Evolutionary conservation across 805 yeast genomes (phyloP).

Genomic region (Candida patagonica): DNA sequence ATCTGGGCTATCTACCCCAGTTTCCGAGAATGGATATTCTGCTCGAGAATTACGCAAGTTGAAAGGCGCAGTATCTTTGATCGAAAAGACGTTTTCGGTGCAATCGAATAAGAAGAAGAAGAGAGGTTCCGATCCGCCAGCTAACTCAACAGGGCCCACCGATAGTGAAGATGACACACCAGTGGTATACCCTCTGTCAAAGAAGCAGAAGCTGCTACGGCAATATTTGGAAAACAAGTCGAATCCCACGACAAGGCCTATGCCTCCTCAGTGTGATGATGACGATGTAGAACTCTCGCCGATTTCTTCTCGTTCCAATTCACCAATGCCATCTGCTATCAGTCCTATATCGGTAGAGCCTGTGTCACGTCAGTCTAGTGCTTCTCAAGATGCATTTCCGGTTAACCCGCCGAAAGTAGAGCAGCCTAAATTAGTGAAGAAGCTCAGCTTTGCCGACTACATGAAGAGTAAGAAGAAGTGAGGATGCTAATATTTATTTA

Average conservation of each 20-base stretch:
- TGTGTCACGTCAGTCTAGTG: background rate
- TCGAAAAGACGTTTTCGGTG: conserved; percentile 15
- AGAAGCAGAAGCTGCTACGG: background rate
- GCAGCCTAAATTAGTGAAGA: conserved; percentile 38
- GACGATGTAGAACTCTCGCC: background rate
- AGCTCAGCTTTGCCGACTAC: conserved; percentile 67
- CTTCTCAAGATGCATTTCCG: background rate
- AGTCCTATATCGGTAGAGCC: conserved; percentile 2
- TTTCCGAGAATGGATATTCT: conserved; percentile 14
- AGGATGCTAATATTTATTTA: too few relatives aligned
- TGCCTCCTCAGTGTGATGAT: background rate
- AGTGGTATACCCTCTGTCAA: background rate
- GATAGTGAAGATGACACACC: background rate
- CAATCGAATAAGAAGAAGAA: conserved; percentile 3
- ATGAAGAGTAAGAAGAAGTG: conserved; percentile 39
- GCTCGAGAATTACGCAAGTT: conserved; percentile 23
- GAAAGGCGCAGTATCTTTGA: conserved; percentile 18
- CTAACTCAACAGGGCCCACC: background rate
- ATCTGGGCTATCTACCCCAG: conserved; percentile 6
- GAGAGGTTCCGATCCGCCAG: background rate
- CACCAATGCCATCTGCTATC: conserved; percentile 2
- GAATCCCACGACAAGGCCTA: background rate
- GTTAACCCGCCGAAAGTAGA: conserved; percentile 8
- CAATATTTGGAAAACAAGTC: background rate
- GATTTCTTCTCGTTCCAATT: background rate